Evolutionary conservation across 2,329 filamentous ascomycete genomes (phyloP).

Genomic region (Dactylellina cionopaga): DNA sequence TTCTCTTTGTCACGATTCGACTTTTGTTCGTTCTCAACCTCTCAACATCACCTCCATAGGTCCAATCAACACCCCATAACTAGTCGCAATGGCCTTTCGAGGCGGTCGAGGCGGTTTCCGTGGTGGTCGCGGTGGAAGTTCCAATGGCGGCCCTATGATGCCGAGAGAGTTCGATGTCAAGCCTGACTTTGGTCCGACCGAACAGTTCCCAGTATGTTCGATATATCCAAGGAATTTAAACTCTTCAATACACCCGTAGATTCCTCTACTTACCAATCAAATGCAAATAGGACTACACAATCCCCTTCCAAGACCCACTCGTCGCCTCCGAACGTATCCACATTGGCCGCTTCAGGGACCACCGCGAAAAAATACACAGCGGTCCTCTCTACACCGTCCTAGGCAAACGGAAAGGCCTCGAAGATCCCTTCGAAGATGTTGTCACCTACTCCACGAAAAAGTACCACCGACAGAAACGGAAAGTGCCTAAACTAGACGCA

Average conservation of each 20-base stretch:
- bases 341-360: slow-evolving; percentile 55
- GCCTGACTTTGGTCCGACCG: slow-evolving; percentile 57
- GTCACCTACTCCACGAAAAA: slow-evolving; percentile 55
- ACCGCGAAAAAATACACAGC: slow-evolving; percentile 57
- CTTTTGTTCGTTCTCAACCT: slow-evolving; percentile 4
- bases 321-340: slow-evolving; percentile 39
- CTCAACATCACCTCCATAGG: slow-evolving; percentile 7
- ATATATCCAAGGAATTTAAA: no score
- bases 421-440: slow-evolving; percentile 57
- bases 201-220: slow-evolving; percentile 56
- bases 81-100: slow-evolving; percentile 40
- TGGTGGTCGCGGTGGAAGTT: slow-evolving; percentile 53
- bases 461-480: slow-evolving; percentile 55
- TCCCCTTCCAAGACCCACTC: slow-evolving; percentile 46
- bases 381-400: slow-evolving; percentile 57
- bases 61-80: neutral
- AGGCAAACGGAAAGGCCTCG: slow-evolving; percentile 55
- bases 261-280: neutral
- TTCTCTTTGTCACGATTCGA: neutral
- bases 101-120: slow-evolving; percentile 53
- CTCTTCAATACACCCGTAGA: neutral
- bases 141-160: slow-evolving; percentile 50
- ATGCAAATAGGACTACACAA: slow-evolving; percentile 42
- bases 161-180: slow-evolving; percentile 55
- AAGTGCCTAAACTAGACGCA: slow-evolving; percentile 56